Percentiles rank a stretch among this genome's conserved stretches.
These are phyloP conservation scores for Globisporangium orthogonon DNA, from an alignment of 352 stramenopile species.

Conservation along the genomic window DNA sequence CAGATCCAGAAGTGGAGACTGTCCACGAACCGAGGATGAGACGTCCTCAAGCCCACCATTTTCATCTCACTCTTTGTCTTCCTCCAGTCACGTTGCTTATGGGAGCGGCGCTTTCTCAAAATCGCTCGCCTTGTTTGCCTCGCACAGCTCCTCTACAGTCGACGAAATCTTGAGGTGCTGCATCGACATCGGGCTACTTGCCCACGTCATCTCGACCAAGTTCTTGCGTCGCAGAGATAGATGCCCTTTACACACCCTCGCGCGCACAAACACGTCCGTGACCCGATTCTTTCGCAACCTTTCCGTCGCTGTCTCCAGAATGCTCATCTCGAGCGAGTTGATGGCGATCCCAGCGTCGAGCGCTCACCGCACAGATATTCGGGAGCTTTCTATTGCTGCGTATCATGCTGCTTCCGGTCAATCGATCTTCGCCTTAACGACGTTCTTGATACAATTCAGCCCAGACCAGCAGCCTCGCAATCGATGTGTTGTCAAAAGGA, in stretches of 20 bases:
- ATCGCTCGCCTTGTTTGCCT: too few relatives aligned
- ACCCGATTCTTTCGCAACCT: constrained; percentile 18
- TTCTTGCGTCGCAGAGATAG: constrained; percentile 15
- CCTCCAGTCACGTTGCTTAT: too few relatives aligned
- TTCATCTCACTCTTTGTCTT: too few relatives aligned
- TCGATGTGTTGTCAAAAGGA: too few relatives aligned
- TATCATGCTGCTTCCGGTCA: constrained; percentile 1
- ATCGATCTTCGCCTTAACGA: background rate
- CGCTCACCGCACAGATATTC: constrained; percentile 18
- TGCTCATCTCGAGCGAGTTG: constrained; percentile 32
- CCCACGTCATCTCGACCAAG: constrained; percentile 19
- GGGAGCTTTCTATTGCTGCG: constrained; percentile 18
- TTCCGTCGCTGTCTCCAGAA: constrained; percentile 23
- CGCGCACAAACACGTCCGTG: constrained; percentile 11
- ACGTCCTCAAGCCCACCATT: too few relatives aligned
- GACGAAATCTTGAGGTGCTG: constrained; percentile 6
- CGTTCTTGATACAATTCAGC: constrained; percentile 4
- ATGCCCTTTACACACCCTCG: constrained; percentile 15
- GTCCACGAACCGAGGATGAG: too few relatives aligned
- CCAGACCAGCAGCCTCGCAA: constrained; percentile 2
- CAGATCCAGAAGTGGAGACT: too few relatives aligned
- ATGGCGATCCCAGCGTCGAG: constrained; percentile 24
- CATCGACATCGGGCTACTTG: background rate
- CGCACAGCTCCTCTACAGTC: constrained; percentile 3
- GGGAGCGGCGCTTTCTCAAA: too few relatives aligned